Base-by-base conservation (phyloP, 73 alveolate genomes). In the Paramecium caudatum region DNA sequence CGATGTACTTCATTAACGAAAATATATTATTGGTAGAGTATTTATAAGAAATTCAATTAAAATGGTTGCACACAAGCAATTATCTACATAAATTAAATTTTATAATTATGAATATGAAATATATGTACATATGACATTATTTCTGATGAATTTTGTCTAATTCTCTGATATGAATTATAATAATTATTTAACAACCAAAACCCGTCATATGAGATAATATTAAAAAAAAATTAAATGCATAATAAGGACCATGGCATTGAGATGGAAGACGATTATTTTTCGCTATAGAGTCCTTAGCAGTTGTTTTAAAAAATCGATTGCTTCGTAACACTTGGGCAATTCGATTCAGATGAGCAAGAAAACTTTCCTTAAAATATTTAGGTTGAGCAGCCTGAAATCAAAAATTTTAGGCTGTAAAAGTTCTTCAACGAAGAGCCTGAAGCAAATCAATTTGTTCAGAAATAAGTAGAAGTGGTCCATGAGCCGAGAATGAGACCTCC, bases 401-500 rank as follows among this genome's bases (percentile, higher is more conserved):
- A 65, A 36, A 36, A 65, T 36, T 33, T 65, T 33, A 9, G 32
- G 47, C 32, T 65, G 12, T 30, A 65, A 17, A 65, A 65, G 34
- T 65, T 65, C 39, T 65, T 65, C 39, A 65, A 36, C 8, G 83
- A 9, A 0, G 83, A 65, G 49, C 50, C 83, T 30, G 49, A 36
- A 65, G 49, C 34, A 1, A 65, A 36, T 65, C 39, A 65, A 65
- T 65, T 65, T 55, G 80, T 55, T 55, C 27, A 65, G n/a, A 65
- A 65, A 49, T 15, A 30, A 65, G 2, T 32, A 33, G 83, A 65
- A 13, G 83, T 65, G 4, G 8, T 32, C 12, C 83, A 65, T 32
- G 83, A 65, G 16, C 83, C 47, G 8, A 65, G 30, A 33, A 33
- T 65, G 61, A 65, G 83, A 65, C 83, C 83, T 65, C 33, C 32